Evolutionary conservation across 2,329 filamentous ascomycete species (phyloP).

Genomic region (Cladophialophora yegresii): DNA sequence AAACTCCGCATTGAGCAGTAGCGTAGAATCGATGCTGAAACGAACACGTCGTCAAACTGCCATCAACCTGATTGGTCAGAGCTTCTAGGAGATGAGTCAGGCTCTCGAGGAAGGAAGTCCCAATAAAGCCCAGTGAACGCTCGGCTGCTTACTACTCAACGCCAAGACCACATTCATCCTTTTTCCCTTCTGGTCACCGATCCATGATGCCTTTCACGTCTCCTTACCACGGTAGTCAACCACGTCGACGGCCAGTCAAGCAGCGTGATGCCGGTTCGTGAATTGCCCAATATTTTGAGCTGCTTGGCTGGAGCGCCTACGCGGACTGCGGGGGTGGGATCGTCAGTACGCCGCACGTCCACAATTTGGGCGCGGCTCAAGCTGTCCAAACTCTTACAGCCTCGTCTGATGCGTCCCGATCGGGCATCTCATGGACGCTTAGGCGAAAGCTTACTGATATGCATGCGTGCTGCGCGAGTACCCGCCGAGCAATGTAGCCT

Average conservation of each 20-base stretch:
- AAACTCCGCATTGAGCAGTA: background rate
- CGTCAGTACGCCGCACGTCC: background rate
- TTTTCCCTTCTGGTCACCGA: background rate
- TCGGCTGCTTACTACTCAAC: conserved; percentile 2
- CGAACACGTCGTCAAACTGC: background rate
- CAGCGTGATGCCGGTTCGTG: background rate
- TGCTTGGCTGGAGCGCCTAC: background rate
- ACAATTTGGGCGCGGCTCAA: background rate
- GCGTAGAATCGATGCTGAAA: background rate
- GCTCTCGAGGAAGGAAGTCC: background rate
- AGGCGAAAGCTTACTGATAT: conserved; percentile 26
- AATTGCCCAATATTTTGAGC: background rate
- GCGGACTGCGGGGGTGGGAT: background rate
- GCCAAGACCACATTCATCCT: conserved; percentile 2
- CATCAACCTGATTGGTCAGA: background rate
- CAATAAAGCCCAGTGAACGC: background rate
- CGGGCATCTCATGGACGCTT: conserved; percentile 18
- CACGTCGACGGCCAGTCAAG: background rate
- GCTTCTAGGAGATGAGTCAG: background rate
- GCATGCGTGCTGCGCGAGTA: conserved; percentile 5
- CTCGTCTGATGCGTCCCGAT: conserved; percentile 17
- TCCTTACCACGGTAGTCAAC: background rate
- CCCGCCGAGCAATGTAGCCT: background rate
- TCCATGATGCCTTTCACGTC: background rate
- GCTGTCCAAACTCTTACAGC: background rate